Conservation (phyloP, 164 flowering plant genomes). For the Buxus sempervirens region DNA sequence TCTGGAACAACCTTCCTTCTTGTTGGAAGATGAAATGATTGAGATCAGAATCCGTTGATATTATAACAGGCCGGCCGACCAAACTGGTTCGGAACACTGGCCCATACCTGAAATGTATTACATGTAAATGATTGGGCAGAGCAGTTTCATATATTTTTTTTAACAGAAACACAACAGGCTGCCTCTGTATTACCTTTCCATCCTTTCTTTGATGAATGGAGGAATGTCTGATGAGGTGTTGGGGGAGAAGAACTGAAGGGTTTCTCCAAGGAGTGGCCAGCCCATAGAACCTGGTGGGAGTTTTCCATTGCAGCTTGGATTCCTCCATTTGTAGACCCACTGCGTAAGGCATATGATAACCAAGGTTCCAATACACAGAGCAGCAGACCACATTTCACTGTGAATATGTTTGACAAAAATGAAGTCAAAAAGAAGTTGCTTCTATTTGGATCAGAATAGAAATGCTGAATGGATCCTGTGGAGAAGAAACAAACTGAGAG, state of each 20-base stretch:
- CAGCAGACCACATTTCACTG: conserved; percentile 23
- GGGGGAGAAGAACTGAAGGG: conserved; percentile 37
- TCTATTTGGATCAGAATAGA: conserved; percentile 11
- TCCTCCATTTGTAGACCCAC: conserved; percentile 39
- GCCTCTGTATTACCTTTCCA: conserved; percentile 23
- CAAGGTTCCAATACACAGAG: conserved; percentile 20
- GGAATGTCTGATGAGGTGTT: conserved; percentile 28
- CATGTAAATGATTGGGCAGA: conserved; percentile 7
- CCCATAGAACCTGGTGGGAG: conserved; percentile 48
- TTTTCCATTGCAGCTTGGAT: conserved; percentile 29
- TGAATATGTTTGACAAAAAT: background rate
- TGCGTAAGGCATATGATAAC: conserved; percentile 24
- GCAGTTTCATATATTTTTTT: background rate
- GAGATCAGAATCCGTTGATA: conserved; percentile 39
- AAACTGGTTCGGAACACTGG: conserved; percentile 33
- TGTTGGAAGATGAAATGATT: conserved; percentile 37
- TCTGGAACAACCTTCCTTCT: conserved; percentile 36
- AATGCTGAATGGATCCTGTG: conserved; percentile 9
- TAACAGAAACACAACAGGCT: background rate
- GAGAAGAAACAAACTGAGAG: conserved; percentile 19
- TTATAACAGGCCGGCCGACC: conserved; percentile 31
- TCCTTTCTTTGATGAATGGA: conserved; percentile 32
- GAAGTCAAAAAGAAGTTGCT: conserved; percentile 5
- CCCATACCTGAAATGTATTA: conserved; percentile 26
- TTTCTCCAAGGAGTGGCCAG: conserved; percentile 36